These are phyloP conservation scores for Aspergillus sp. DNA, from an alignment of 2,329 filamentous ascomycete species.

Conservation along the genomic window DNA sequence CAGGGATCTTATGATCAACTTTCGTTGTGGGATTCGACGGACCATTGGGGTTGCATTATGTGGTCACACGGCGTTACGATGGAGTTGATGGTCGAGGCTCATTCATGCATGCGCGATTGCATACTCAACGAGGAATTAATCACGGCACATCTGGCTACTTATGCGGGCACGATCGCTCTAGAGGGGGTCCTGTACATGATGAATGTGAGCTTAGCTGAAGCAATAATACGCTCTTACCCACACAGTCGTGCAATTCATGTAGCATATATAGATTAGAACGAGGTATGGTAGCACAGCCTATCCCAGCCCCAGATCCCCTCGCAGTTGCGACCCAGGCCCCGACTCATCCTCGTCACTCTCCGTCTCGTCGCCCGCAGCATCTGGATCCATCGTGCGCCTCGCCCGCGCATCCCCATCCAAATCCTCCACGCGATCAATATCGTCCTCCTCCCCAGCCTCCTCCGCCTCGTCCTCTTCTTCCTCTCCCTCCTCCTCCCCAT, in stretches of 20 bases:
- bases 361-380: conserved; percentile 30
- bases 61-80: no score
- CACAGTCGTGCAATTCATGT: background rate
- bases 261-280: background rate
- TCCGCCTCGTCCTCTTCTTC: conserved; percentile 19
- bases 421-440: conserved; percentile 40
- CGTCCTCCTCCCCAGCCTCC: conserved; percentile 27
- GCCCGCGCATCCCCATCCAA: conserved; percentile 28
- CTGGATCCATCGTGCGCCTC: conserved; percentile 27
- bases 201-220: no score
- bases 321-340: conserved; percentile 30
- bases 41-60: no score
- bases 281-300: background rate
- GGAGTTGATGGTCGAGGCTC: no score
- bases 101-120: no score
- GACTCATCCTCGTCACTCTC: conserved; percentile 26
- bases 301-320: conserved; percentile 30
- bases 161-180: no score
- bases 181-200: no score
- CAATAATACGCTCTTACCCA: no score
- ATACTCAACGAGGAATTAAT: no score
- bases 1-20: background rate
- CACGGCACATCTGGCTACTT: no score
- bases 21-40: no score
- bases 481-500: conserved; percentile 26